Percentiles rank a stretch among this genome's conserved stretches.
Conservation (phyloP, 2,329 filamentous ascomycete genomes). For the Exophiala xenobiotica region DNA sequence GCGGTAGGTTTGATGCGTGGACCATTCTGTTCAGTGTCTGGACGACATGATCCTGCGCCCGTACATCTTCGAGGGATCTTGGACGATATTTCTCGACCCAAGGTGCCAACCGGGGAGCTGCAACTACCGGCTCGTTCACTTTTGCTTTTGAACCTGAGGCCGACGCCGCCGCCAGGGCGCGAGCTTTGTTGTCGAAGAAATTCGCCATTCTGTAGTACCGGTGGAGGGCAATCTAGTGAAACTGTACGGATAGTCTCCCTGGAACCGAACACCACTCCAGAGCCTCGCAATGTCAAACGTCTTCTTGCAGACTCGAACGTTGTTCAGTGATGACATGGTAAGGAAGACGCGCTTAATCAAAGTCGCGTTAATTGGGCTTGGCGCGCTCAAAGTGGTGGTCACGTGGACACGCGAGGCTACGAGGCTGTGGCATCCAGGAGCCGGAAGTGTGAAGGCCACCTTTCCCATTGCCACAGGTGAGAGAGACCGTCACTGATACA, state of each 20-base stretch:
- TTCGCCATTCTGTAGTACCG: constrained; percentile 69
- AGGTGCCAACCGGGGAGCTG: constrained; percentile 70
- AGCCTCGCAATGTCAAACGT: too few relatives aligned
- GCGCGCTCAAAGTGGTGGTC: neutral
- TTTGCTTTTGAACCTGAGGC: constrained; percentile 67
- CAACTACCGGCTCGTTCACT: constrained; percentile 57
- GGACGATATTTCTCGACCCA: constrained; percentile 95
- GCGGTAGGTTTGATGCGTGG: constrained; percentile 93
- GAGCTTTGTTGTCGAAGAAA: constrained; percentile 95
- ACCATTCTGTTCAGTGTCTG: constrained; percentile 88
- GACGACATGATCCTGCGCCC: constrained; percentile 95
- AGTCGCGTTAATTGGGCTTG: constrained; percentile 13
- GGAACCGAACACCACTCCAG: too few relatives aligned
- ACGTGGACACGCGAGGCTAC: neutral
- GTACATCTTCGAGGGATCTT: constrained; percentile 89
- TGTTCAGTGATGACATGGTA: too few relatives aligned
- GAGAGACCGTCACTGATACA: too few relatives aligned
- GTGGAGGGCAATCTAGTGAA: too few relatives aligned
- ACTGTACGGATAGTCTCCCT: too few relatives aligned
- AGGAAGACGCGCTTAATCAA: constrained; percentile 3
- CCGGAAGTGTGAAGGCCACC: too few relatives aligned
- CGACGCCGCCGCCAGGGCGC: constrained; percentile 57
- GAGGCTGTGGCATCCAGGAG: neutral
- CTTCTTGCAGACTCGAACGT: too few relatives aligned
- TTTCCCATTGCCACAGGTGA: too few relatives aligned